Evolutionary conservation across 78 protist genomes (phyloP), one percentile per base, ranked within the genome.

Genomic region (Dictyostelium firmibasis): DNA sequence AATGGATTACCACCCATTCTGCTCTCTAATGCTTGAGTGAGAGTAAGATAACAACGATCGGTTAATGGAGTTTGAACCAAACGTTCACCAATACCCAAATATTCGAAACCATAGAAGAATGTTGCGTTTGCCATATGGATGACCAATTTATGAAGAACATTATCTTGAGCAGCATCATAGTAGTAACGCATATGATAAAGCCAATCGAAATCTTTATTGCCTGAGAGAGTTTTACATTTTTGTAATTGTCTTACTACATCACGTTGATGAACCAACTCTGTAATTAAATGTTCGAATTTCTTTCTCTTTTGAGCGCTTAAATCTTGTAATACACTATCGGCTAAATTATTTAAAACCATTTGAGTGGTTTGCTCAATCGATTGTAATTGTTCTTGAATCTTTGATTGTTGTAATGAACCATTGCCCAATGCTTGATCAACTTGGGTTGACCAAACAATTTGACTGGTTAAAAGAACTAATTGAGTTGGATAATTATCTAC

Each of bases 1-100:
- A 97, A 97, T 29, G 99, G 99, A 78, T 91, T 86, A 76, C 99
- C 99, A 2, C 99, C 99, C 92, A 98, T 76, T 25, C 98, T 76
- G 6, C 87, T 57, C 35, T 97, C 97, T 18, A 99, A 47, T 0
- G 99, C 99, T 81, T 99, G 99, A 14, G 97, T 86, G 9, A 98
- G 89, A 23, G 98, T 97, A 38, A 98, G 94, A 86, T 97, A 99
- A 89, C 97, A 93, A 41, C 96, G 93, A 87, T 97, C 98, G 8
- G 99, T 97, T 38, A 99, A 97, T 25, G 98, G 98, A 33, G 99
- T 99, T 41, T 96, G 98, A 27, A 99, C 99, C 0, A 99, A 85
- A 35, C 98, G 95, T 74, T 98, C 99, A 7, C 81, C 91, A 35
- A 98, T 97, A 36, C 99, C 99, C 14, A 98, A 98, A 92, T 99